Percentiles rank a stretch among this genome's conserved stretches.
phyloP scores from a whole-genome alignment of 139 green algal genomes.

The Dunaliella sp. region DNA sequence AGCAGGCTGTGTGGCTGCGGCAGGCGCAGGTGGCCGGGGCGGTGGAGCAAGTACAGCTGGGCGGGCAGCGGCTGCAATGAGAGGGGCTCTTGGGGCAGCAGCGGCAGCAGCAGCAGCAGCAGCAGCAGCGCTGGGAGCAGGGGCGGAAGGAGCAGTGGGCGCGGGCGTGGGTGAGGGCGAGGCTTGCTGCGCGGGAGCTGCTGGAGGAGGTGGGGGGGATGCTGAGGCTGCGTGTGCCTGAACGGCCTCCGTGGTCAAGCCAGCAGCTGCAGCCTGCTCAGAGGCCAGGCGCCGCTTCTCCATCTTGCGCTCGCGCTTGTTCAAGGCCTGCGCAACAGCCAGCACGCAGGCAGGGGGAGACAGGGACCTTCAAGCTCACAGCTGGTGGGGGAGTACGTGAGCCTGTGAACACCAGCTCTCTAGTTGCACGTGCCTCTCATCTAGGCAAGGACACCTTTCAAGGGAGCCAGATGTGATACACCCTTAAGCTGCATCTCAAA shows the following conservation, averaged over 20 bases:
- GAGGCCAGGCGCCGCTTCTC: not conserved
- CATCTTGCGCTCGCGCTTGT: not conserved
- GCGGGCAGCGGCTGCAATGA: not conserved
- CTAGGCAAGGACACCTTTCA: not conserved
- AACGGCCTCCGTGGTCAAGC: not conserved
- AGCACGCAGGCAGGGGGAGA: not conserved
- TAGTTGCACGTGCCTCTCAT: too few relatives aligned
- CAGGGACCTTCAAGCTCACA: not conserved
- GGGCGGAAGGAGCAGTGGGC: too few relatives aligned
- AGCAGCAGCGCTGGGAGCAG: not conserved
- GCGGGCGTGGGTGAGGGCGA: too few relatives aligned
- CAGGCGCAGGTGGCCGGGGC: not conserved
- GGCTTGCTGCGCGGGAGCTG: not conserved
- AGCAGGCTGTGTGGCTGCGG: constrained; percentile 1
- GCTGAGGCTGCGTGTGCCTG: not conserved
- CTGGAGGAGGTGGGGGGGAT: not conserved
- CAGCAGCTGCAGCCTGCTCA: not conserved
- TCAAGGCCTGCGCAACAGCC: not conserved
- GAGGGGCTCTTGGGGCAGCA: not conserved
- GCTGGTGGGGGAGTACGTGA: too few relatives aligned
- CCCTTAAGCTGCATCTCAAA: not conserved
- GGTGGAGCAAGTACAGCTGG: not conserved
- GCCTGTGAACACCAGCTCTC: not conserved
- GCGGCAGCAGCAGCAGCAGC: not conserved
- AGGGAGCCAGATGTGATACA: not conserved